phyloP scores from a whole-genome alignment of 2,329 filamentous ascomycete genomes.

The Diaporthe sp. region DNA sequence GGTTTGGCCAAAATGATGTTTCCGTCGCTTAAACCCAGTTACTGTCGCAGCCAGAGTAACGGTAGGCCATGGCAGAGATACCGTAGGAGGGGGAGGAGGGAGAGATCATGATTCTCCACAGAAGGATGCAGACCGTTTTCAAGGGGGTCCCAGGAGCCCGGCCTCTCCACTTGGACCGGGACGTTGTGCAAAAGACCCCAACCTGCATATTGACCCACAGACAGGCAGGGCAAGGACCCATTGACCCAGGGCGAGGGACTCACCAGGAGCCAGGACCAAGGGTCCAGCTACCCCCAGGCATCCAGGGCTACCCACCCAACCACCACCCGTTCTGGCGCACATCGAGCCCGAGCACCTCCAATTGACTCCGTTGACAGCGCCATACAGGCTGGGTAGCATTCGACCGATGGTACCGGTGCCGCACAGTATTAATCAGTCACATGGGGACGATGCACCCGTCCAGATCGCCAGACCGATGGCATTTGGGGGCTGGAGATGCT shows the following conservation, averaged over 20 bases:
- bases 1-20: neutral
- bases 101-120: conserved; percentile 14
- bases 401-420: neutral
- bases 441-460: conserved; percentile 11
- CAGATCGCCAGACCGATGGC: conserved; percentile 12
- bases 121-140: conserved; percentile 15
- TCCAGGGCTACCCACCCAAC: neutral
- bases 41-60: neutral
- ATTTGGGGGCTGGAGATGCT: conserved; percentile 23
- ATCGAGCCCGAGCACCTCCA: neutral
- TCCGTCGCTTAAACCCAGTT: neutral
- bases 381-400: conserved; percentile 16
- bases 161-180: conserved; percentile 1
- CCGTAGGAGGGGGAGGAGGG: neutral
- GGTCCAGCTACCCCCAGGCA: neutral
- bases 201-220: conserved; percentile 16
- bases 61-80: neutral
- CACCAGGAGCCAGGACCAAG: neutral
- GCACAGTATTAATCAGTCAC: conserved; percentile 1
- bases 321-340: neutral
- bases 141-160: neutral
- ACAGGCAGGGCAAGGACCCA: neutral
- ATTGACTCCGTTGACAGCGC: neutral
- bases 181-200: conserved; percentile 18
- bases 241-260: neutral